phyloP scores from a whole-genome alignment of 2,329 filamentous ascomycete species.

The Fusarium sp. region DNA sequence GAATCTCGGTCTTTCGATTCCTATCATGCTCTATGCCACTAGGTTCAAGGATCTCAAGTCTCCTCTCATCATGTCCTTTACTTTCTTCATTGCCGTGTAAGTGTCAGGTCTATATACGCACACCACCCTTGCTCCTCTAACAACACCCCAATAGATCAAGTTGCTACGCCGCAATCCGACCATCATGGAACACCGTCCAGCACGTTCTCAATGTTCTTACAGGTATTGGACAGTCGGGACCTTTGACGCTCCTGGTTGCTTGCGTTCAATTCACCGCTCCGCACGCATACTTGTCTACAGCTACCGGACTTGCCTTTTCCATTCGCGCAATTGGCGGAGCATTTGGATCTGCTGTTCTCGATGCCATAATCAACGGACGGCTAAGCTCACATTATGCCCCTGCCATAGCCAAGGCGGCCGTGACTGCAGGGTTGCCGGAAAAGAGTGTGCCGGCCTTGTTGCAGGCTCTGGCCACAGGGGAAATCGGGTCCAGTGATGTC shows the following conservation, averaged over 20 bases:
- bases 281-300: slow-evolving; percentile 2
- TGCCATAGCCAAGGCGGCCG: neutral
- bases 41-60: slow-evolving; percentile 14
- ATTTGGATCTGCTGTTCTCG: slow-evolving; percentile 12
- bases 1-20: slow-evolving; percentile 11
- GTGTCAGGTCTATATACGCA: neutral
- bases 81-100: slow-evolving; percentile 8
- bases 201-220: slow-evolving; percentile 9
- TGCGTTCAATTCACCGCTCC: slow-evolving; percentile 14
- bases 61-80: slow-evolving; percentile 11
- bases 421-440: slow-evolving; percentile 7
- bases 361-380: slow-evolving; percentile 10
- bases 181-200: slow-evolving; percentile 9
- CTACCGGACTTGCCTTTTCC: slow-evolving; percentile 8
- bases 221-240: slow-evolving; percentile 9
- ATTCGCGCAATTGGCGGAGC: slow-evolving; percentile 11
- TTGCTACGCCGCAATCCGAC: slow-evolving; percentile 10
- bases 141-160: neutral
- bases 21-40: slow-evolving; percentile 10
- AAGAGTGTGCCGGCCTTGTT: slow-evolving; percentile 14
- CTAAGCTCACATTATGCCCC: slow-evolving; percentile 7
- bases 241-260: slow-evolving; percentile 8
- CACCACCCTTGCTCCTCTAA: neutral
- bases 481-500: slow-evolving; percentile 5
- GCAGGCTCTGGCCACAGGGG: slow-evolving; percentile 1